Conservation (phyloP, 2,329 filamentous ascomycete genomes). For the Pseudogymnoascus sp. region DNA sequence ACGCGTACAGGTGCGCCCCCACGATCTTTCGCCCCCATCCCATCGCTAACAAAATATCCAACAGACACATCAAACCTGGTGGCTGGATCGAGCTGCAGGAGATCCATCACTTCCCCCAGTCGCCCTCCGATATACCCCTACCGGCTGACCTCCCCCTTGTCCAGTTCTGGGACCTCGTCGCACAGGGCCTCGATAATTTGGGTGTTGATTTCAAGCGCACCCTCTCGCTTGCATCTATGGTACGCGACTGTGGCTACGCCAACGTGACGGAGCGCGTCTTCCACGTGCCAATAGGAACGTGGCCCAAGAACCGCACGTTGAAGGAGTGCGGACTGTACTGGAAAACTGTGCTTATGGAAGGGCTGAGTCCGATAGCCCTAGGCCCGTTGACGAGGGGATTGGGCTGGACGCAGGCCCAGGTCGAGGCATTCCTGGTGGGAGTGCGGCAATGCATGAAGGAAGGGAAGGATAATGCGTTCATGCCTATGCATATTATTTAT, state of each 20-base stretch:
- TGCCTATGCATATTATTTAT: slow-evolving; percentile 12
- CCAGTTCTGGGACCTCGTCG: slow-evolving; percentile 40
- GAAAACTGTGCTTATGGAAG: slow-evolving; percentile 41
- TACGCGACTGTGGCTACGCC: slow-evolving; percentile 42
- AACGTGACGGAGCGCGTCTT: slow-evolving; percentile 43
- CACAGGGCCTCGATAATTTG: slow-evolving; percentile 34
- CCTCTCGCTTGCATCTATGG: slow-evolving; percentile 34
- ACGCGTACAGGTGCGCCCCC: slow-evolving; percentile 36
- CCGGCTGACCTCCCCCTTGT: slow-evolving; percentile 34
- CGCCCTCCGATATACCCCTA: slow-evolving; percentile 33
- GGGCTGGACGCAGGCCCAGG: slow-evolving; percentile 39
- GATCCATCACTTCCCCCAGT: slow-evolving; percentile 41
- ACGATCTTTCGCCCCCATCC: neutral
- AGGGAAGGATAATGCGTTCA: slow-evolving; percentile 10
- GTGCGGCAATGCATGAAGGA: slow-evolving; percentile 42
- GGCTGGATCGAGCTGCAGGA: slow-evolving; percentile 49
- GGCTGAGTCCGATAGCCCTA: slow-evolving; percentile 42
- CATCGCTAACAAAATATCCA: slow-evolving; percentile 11
- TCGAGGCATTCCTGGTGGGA: slow-evolving; percentile 39
- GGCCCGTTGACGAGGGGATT: slow-evolving; percentile 43
- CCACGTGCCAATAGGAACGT: slow-evolving; percentile 45
- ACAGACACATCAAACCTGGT: slow-evolving; percentile 42
- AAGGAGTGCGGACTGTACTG: slow-evolving; percentile 45
- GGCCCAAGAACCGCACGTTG: slow-evolving; percentile 42
- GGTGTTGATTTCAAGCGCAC: slow-evolving; percentile 40